Conservation (phyloP, 306 rosid genomes). For the Castanea crenata region DNA sequence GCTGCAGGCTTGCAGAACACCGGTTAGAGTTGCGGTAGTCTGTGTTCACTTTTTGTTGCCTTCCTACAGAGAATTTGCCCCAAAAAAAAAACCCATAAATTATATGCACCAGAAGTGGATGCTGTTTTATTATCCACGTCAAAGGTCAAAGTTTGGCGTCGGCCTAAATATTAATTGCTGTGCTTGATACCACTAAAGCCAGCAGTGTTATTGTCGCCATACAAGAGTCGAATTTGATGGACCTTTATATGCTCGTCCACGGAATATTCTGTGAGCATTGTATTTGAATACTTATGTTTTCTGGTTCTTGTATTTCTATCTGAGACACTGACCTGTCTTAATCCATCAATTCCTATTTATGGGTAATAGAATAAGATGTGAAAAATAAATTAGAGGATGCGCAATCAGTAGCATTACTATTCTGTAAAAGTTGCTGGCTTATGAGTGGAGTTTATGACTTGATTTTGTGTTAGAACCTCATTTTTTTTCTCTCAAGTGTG, state of each 20-base stretch:
- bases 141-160: constrained; percentile 7
- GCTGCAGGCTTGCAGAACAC: constrained; percentile 99
- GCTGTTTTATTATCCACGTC: constrained; percentile 22
- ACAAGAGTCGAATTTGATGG: constrained; percentile 14
- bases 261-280: background rate
- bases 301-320: background rate
- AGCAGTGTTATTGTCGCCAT: background rate
- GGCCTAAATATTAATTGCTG: constrained; percentile 13
- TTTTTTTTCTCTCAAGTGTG: too few species aligned
- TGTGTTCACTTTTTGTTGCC: background rate
- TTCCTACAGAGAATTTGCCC: constrained; percentile 17
- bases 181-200: constrained; percentile 2
- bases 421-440: too few species aligned
- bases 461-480: too few species aligned
- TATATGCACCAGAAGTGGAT: constrained; percentile 32
- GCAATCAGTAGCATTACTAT: too few species aligned
- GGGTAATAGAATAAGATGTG: background rate
- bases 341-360: background rate
- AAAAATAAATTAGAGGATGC: too few species aligned
- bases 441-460: too few species aligned
- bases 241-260: constrained; percentile 19
- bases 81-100: constrained; percentile 22
- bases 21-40: constrained; percentile 43
- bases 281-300: background rate
- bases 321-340: background rate